A percentile compares a stretch with the other conserved stretches of the same genome.
Evolutionary conservation across 768 basidiomycete genomes (phyloP).

Genomic region (Clitopilus passeckerianus): DNA sequence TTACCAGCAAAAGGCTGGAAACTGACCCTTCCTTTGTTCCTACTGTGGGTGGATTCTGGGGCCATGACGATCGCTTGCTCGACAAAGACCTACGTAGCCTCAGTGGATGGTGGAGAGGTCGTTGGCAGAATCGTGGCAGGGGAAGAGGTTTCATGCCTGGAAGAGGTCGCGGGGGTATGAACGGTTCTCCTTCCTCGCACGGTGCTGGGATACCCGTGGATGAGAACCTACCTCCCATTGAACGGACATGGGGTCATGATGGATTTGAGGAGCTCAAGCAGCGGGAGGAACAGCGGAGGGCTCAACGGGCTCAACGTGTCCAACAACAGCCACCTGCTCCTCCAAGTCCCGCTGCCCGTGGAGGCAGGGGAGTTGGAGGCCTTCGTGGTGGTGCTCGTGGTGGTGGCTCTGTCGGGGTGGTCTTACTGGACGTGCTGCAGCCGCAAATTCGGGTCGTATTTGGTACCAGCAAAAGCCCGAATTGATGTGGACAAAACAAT

Average conservation of each 20-base stretch:
- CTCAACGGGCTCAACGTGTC: slow-evolving; percentile 18
- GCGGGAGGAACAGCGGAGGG: slow-evolving; percentile 56
- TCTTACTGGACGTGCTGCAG: slow-evolving; percentile 24
- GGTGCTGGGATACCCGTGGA: slow-evolving; percentile 1
- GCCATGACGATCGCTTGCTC: slow-evolving; percentile 86
- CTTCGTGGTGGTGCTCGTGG: slow-evolving; percentile 41
- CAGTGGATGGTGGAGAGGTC: slow-evolving; percentile 85
- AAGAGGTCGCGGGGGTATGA: slow-evolving; percentile 50
- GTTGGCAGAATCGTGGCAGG: slow-evolving; percentile 67
- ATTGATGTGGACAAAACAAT: slow-evolving; percentile 78
- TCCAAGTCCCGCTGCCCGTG: slow-evolving; percentile 30
- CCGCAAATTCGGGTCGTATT: slow-evolving; percentile 36
- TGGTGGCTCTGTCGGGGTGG: slow-evolving; percentile 40
- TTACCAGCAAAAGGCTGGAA: slow-evolving; percentile 78
- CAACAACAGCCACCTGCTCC: slow-evolving; percentile 23
- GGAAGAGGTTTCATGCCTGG: slow-evolving; percentile 55
- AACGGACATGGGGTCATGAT: slow-evolving; percentile 78
- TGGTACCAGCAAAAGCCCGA: slow-evolving; percentile 80
- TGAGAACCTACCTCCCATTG: slow-evolving; percentile 49
- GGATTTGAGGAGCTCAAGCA: slow-evolving; percentile 86
- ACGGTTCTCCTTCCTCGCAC: slow-evolving; percentile 8
- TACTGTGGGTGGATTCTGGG: slow-evolving; percentile 90
- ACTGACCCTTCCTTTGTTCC: slow-evolving; percentile 87
- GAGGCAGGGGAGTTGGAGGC: slow-evolving; percentile 38
- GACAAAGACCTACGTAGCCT: slow-evolving; percentile 79